Conservation (phyloP, 352 stramenopile species). For the Globisporangium recalcitrans region DNA sequence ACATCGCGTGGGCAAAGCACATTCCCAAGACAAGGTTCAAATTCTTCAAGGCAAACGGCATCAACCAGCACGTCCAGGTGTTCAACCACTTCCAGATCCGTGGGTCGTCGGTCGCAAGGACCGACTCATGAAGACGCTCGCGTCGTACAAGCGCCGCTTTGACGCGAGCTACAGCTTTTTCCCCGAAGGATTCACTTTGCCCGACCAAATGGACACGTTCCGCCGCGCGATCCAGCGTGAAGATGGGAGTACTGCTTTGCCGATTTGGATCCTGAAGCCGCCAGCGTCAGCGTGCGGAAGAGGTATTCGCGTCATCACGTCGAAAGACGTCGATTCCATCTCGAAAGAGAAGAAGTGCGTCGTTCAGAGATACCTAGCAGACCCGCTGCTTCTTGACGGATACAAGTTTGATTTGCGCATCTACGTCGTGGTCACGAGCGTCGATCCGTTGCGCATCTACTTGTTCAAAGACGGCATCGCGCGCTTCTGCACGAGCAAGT, state of each 20-base stretch:
- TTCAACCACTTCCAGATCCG: conserved; percentile 87
- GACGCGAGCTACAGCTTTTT: conserved; percentile 67
- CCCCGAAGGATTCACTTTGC: conserved; percentile 81
- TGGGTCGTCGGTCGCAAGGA: conserved; percentile 91
- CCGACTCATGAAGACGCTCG: conserved; percentile 75
- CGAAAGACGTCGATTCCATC: conserved; percentile 27
- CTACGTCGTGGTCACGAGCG: conserved; percentile 86
- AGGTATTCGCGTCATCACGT: conserved; percentile 75
- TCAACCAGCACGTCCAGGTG: conserved; percentile 37
- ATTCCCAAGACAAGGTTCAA: conserved; percentile 58
- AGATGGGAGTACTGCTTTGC: conserved; percentile 1
- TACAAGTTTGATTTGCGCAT: conserved; percentile 90
- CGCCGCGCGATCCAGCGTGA: conserved; percentile 42
- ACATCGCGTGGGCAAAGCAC: conserved; percentile 70
- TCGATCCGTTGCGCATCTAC: conserved; percentile 84
- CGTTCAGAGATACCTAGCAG: conserved; percentile 74
- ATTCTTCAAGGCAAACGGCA: conserved; percentile 30
- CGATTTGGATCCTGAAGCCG: conserved; percentile 88
- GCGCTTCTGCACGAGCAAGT: conserved; percentile 79
- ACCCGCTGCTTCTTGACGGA: conserved; percentile 74
- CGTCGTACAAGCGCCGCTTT: conserved; percentile 50
- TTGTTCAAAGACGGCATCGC: conserved; percentile 82
- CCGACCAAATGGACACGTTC: conserved; percentile 61
- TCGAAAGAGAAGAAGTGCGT: conserved; percentile 38
- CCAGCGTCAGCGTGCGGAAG: conserved; percentile 80